Conservation (phyloP, 2,329 filamentous ascomycete genomes). For the Fusarium xylarioides region DNA sequence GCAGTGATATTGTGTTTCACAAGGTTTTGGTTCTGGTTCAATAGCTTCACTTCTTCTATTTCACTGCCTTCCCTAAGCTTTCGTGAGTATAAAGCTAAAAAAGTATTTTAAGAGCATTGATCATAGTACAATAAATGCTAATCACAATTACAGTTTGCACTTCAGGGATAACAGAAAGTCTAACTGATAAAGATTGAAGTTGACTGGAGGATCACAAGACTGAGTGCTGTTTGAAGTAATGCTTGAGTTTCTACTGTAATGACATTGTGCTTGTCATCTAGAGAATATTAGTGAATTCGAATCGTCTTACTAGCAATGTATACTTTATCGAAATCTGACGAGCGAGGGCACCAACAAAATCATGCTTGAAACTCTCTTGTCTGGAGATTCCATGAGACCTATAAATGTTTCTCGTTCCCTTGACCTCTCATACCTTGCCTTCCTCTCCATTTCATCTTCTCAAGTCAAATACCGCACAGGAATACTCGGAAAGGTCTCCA, state of each 20-base stretch:
- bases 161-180: background rate
- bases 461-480: too few species aligned
- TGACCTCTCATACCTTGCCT: background rate
- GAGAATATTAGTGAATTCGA: background rate
- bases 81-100: background rate
- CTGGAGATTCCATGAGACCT: too few species aligned
- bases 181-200: too few species aligned
- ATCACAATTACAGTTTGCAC: background rate
- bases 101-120: background rate
- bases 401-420: too few species aligned
- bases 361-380: too few species aligned
- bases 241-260: background rate
- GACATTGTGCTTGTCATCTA: background rate
- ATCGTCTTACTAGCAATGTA: rapidly evolving
- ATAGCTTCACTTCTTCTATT: background rate
- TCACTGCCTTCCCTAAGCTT: background rate
- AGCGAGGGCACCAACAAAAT: background rate
- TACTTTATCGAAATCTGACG: background rate
- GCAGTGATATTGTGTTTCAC: too few species aligned
- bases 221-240: background rate
- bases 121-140: background rate
- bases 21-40: background rate
- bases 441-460: background rate
- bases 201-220: background rate
- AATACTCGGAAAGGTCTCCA: background rate